Evolutionary conservation across 2,329 filamentous ascomycete species (phyloP).

Genomic region (Hymenoscyphus repandus): DNA sequence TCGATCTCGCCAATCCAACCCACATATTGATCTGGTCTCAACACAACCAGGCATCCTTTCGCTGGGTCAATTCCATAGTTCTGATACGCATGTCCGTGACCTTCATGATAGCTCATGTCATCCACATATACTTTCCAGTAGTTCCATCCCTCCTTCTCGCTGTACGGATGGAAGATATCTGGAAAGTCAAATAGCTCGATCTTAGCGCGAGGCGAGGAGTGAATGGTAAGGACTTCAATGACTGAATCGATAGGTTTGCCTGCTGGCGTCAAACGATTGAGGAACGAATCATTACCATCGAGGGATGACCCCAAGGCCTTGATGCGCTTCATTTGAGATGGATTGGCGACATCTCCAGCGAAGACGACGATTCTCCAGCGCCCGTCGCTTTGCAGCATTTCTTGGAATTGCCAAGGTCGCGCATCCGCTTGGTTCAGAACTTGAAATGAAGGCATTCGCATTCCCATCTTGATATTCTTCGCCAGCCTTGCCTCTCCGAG

Average conservation of each 20-base stretch:
- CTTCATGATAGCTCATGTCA: slow-evolving; percentile 48
- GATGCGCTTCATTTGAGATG: slow-evolving; percentile 40
- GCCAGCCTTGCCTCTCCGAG: slow-evolving; percentile 26
- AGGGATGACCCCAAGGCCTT: slow-evolving; percentile 43
- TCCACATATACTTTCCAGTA: slow-evolving; percentile 55
- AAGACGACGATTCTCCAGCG: slow-evolving; percentile 58
- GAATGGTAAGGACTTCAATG: slow-evolving; percentile 57
- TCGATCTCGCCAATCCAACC: slow-evolving; percentile 48
- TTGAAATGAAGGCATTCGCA: slow-evolving; percentile 53
- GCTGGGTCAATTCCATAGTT: slow-evolving; percentile 57
- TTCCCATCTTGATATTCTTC: slow-evolving; percentile 39
- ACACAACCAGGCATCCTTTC: slow-evolving; percentile 51
- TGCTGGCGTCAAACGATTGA: slow-evolving; percentile 43
- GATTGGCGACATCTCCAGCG: slow-evolving; percentile 48
- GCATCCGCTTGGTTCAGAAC: slow-evolving; percentile 54
- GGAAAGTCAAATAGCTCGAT: slow-evolving; percentile 49
- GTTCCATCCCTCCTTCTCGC: slow-evolving; percentile 45
- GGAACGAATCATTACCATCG: slow-evolving; percentile 33
- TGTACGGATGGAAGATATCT: slow-evolving; percentile 42
- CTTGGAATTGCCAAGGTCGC: slow-evolving; percentile 54
- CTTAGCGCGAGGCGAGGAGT: slow-evolving; percentile 45
- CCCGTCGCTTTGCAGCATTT: slow-evolving; percentile 50
- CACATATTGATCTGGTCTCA: slow-evolving; percentile 69
- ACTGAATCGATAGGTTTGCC: slow-evolving; percentile 36
- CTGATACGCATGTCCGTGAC: slow-evolving; percentile 45